Percentiles rank a stretch among this genome's conserved stretches.
Conservation (phyloP, 306 rosid genomes). For the Prunus mume region DNA sequence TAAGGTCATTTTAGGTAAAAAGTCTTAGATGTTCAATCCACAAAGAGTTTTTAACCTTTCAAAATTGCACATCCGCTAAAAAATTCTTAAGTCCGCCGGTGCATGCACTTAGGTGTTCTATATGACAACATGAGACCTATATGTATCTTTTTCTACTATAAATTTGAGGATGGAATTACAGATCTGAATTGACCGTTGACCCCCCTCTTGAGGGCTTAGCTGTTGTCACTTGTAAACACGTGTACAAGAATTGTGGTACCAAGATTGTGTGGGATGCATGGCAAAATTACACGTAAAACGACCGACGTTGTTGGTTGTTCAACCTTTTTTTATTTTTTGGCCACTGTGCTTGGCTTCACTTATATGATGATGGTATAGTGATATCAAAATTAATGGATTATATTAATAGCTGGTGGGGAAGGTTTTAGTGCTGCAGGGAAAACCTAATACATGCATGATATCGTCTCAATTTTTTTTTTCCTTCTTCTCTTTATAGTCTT, state of each 20-base stretch:
- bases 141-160: background rate
- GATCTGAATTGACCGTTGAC: background rate
- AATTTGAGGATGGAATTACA: background rate
- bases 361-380: background rate
- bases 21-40: too few relatives aligned
- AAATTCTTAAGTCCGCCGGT: too few relatives aligned
- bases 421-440: background rate
- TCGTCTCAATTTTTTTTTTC: too few relatives aligned
- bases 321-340: constrained; percentile 3
- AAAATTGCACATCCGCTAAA: too few relatives aligned
- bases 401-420: background rate
- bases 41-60: too few relatives aligned
- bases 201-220: background rate
- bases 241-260: constrained; percentile 9
- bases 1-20: too few relatives aligned
- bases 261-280: constrained; percentile 12
- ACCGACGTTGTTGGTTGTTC: background rate
- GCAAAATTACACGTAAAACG: constrained; percentile 21
- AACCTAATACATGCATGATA: background rate
- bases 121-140: background rate
- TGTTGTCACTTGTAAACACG: constrained; percentile 15
- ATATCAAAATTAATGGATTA: background rate
- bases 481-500: background rate
- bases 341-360: background rate
- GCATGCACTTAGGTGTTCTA: constrained; percentile 10